A percentile compares a stretch with the other conserved stretches of the same genome.
Conservation (phyloP, 2,329 filamentous ascomycete species). For the Fusarium camptoceras region DNA sequence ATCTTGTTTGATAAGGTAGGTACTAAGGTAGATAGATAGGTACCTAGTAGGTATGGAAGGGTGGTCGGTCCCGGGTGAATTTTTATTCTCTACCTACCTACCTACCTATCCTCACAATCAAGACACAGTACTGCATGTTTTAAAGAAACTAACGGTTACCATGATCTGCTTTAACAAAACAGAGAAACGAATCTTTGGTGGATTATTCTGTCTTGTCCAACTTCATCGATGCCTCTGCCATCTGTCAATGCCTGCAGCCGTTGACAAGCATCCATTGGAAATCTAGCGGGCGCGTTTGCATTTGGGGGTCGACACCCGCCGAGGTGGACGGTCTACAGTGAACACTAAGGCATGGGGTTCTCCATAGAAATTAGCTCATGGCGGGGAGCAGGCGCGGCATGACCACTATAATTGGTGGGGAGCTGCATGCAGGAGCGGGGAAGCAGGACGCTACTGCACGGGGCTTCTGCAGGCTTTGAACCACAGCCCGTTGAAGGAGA, state of each 20-base stretch:
- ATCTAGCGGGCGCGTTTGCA: slow-evolving; percentile 9
- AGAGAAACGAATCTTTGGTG: neutral
- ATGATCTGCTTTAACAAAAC: neutral
- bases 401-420: slow-evolving; percentile 30
- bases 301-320: slow-evolving; percentile 24
- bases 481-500: slow-evolving; percentile 5
- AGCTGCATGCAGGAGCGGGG: slow-evolving; percentile 33
- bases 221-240: neutral
- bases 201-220: neutral
- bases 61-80: neutral
- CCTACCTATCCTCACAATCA: neutral
- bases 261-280: slow-evolving; percentile 15
- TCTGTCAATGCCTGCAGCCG: slow-evolving; percentile 2
- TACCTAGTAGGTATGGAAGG: too few relatives aligned
- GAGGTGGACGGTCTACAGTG: slow-evolving; percentile 15
- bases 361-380: slow-evolving; percentile 15
- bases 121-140: neutral
- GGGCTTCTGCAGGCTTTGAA: slow-evolving; percentile 7
- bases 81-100: neutral
- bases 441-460: slow-evolving; percentile 6
- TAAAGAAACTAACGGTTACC: neutral
- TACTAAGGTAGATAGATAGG: too few relatives aligned
- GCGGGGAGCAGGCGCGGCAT: slow-evolving; percentile 38
- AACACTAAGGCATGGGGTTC: neutral
- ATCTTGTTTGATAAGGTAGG: neutral